Evolutionary conservation across 2,329 filamentous ascomycete species (phyloP).

Genomic region (Aspergillus pseudotamarii): DNA sequence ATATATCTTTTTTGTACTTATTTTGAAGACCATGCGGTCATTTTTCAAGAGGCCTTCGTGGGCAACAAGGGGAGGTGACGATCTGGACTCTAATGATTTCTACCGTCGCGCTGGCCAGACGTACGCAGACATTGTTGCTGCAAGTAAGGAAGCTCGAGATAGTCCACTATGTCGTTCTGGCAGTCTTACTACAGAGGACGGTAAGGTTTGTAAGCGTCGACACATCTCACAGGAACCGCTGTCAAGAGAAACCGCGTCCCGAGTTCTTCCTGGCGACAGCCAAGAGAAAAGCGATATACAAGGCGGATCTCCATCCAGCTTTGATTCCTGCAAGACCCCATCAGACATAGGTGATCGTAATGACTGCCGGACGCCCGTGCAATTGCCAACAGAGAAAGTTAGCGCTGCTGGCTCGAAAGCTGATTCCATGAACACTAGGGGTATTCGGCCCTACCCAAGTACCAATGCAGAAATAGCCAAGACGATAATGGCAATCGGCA

Average conservation of each 20-base stretch:
- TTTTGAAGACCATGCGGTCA: conserved; percentile 39
- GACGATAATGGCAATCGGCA: neutral
- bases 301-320: no score
- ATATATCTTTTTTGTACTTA: neutral
- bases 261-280: neutral
- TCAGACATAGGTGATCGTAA: neutral
- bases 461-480: neutral
- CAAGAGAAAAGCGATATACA: neutral
- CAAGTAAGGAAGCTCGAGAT: conserved; percentile 41
- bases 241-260: neutral
- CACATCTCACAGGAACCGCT: conserved; percentile 23
- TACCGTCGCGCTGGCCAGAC: conserved; percentile 54
- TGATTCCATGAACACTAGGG: neutral
- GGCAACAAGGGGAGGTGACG: conserved; percentile 44
- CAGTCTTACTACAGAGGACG: conserved; percentile 11
- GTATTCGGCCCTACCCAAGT: neutral
- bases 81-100: conserved; percentile 41
- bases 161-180: conserved; percentile 16
- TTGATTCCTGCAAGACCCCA: neutral
- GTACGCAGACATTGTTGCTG: conserved; percentile 49
- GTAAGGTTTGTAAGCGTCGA: conserved; percentile 26
- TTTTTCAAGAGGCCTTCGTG: conserved; percentile 61
- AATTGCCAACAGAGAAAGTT: neutral
- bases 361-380: neutral
- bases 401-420: neutral